Base-by-base conservation (phyloP, 169 alveolate species). In the Cryptosporidium parvum region DNA sequence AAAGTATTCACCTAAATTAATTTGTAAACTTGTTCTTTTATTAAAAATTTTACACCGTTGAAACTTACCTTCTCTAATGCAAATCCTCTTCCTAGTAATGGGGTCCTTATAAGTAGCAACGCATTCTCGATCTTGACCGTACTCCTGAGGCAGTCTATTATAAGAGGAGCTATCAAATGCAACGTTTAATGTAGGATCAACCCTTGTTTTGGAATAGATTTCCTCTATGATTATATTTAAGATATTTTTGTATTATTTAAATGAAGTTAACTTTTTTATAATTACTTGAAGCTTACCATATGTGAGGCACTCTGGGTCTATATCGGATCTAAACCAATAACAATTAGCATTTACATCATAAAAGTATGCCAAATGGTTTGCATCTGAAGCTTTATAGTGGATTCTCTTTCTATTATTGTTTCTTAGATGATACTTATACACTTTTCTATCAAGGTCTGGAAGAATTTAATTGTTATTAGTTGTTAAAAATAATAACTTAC, bases 81-180 rank as follows among this genome's bases (percentile, higher is more conserved):
- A 80, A 39, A 80, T 21, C 26, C 89, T 80, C 14, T 23, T 80
- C 29, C 75, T 65, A 1, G 69, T 80, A 8, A 42, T 29, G 37
- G 89, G 73, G 23, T 80, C 89, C n/a, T 65, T 59, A 31, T 80
- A 65, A 8, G 89, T 80, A n/a, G 89, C 75, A 48, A 62, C 89
- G n/a, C 89, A 80, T 48, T 80, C 89, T 62, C 52, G 21, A 45
- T 80, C 89, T 29, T 21, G 31, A 29, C 89, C 89, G 29, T 80
- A 80, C 29, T 42, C 68, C 39, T 80, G 89, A 26, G 89, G 89
- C 3, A 62, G 33, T 44, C 42, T 33, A 2, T 59, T 45, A 48
- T 80, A 80, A 16, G 42, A 44, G 12, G 89, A 80, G 33, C 69
- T 62, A 5, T 80, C 89, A 45, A 80, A 80, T 44, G 80, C 89